Base-by-base conservation (phyloP, 2,329 filamentous ascomycete species). In the Pseudogymnoascus sp. region DNA sequence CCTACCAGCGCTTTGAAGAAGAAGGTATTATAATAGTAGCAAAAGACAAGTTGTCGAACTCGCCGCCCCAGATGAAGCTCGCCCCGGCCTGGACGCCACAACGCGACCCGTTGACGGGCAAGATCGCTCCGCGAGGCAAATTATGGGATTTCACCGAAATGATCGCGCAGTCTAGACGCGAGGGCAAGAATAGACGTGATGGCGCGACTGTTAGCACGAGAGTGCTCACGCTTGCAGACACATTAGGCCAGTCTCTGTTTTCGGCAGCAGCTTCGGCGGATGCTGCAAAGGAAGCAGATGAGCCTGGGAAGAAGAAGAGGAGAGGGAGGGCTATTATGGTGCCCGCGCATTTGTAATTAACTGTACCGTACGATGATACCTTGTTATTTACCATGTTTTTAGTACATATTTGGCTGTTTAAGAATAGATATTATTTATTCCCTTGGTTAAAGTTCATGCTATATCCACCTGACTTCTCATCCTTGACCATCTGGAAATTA, bases 141-240 rank as follows among this genome's bases (percentile, higher is more conserved):
- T 78, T 99, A 5, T 99, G 94, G 94, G 85, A 91, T 63, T 96
- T 97, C 70, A 93, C 89, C 4, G 92, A 96, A 74, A 84, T 87
- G 72, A 96, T 99, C 66, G 91, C 91, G 6, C 82, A 85, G 60
- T 90, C 86, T 50, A 81, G 94, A 33, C 82, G 93, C 47, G 94
- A 97, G 77, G 94, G 94, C 7, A 99, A 97, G 84, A 97, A 97
- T 73, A 80, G 94, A 21, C 83, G 93, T n/a, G 94, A 99, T 73
- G 92, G 92, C 11, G 90, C 88, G 1, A 96, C 92, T 0, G 92
- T 97, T 2, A 89, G 88, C 69, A 89, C 84, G 11, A 82, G 94
- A 18, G 93, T 99, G 10, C 75, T 97, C 38, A 79, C 80, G 5
- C 80, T 97, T 68, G 88, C 89, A 7, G 92, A 96, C 71, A 75